Conservation (phyloP, 2,329 filamentous ascomycete species). For the Blumeriella jaapii region DNA sequence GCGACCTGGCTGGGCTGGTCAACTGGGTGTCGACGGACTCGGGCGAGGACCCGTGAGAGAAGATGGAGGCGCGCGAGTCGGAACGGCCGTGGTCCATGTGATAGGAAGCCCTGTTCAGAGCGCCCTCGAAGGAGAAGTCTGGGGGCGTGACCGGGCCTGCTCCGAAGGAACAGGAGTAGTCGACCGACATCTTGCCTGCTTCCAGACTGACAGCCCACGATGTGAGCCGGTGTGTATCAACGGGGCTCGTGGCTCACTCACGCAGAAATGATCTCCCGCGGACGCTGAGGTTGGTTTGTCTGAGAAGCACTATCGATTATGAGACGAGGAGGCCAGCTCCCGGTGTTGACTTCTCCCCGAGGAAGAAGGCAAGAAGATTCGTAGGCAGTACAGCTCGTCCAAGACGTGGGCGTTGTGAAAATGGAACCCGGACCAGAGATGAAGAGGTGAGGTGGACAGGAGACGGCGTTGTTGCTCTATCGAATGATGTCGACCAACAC, state of each 20-base stretch:
- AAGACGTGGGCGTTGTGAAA: conserved; percentile 15
- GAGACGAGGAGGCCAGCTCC: conserved; percentile 25
- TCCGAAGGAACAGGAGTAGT: conserved; percentile 46
- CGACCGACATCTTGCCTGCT: conserved; percentile 47
- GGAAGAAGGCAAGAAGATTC: conserved; percentile 23
- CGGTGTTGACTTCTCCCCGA: conserved; percentile 12
- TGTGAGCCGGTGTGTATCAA: conserved; percentile 8
- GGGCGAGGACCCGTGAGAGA: conserved; percentile 56
- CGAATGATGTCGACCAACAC: conserved; percentile 24
- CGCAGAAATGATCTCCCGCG: conserved; percentile 8
- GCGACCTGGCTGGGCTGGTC: conserved; percentile 60
- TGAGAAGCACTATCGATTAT: conserved; percentile 25
- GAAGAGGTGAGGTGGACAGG: conserved; percentile 1
- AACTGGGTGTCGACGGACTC: conserved; percentile 57
- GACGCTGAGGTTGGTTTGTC: no score
- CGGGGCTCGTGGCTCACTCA: conserved; percentile 15
- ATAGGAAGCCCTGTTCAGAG: conserved; percentile 43
- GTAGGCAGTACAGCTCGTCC: conserved; percentile 24
- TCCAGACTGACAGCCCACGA: conserved; percentile 37
- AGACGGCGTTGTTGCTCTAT: conserved; percentile 17
- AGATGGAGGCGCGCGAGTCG: conserved; percentile 35
- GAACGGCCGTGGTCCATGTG: conserved; percentile 31
- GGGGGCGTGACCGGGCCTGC: conserved; percentile 34
- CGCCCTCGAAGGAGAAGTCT: conserved; percentile 43
- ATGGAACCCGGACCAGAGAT: conserved; percentile 11